Percentiles rank a stretch among this genome's conserved stretches.
These are phyloP conservation scores for Fagus crenata DNA, from an alignment of 306 rosid genomes.

Conservation along the genomic window DNA sequence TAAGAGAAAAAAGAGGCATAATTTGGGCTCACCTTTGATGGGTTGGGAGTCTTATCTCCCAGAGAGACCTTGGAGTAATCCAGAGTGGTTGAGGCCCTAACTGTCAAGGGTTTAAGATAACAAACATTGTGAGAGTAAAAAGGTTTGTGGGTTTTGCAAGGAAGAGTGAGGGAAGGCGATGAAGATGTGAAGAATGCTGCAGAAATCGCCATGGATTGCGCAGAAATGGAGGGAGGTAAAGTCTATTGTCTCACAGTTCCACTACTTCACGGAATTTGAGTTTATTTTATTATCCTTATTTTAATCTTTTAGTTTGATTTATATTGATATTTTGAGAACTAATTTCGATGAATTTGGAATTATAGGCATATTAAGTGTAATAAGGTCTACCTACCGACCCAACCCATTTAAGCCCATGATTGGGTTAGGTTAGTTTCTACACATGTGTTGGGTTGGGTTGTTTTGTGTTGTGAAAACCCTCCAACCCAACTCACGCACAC, in stretches of 20 bases:
- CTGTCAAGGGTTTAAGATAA: constrained; percentile 41
- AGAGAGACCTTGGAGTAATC: constrained; percentile 65
- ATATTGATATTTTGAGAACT: too few species aligned
- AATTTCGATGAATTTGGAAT: too few species aligned
- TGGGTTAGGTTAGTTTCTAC: too few species aligned
- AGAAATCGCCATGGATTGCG: constrained; percentile 60
- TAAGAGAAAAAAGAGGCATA: neutral
- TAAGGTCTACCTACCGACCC: too few species aligned
- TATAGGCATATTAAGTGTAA: too few species aligned
- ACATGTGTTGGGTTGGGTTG: too few species aligned
- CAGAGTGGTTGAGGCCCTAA: constrained; percentile 74
- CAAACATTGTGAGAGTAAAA: constrained; percentile 30
- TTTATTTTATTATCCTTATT: too few species aligned
- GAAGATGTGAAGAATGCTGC: constrained; percentile 57
- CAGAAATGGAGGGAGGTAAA: constrained; percentile 19
- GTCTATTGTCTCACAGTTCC: neutral
- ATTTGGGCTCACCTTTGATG: constrained; percentile 53
- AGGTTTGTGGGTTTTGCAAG: constrained; percentile 44
- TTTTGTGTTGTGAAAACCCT: too few species aligned
- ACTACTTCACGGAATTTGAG: too few species aligned
- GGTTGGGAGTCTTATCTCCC: constrained; percentile 47
- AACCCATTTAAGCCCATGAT: too few species aligned
- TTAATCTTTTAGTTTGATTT: too few species aligned
- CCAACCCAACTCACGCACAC: too few species aligned
- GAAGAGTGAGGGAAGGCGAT: constrained; percentile 38